Base-by-base conservation (phyloP, 2,329 filamentous ascomycete genomes). In the Penicillium vulpinum region DNA sequence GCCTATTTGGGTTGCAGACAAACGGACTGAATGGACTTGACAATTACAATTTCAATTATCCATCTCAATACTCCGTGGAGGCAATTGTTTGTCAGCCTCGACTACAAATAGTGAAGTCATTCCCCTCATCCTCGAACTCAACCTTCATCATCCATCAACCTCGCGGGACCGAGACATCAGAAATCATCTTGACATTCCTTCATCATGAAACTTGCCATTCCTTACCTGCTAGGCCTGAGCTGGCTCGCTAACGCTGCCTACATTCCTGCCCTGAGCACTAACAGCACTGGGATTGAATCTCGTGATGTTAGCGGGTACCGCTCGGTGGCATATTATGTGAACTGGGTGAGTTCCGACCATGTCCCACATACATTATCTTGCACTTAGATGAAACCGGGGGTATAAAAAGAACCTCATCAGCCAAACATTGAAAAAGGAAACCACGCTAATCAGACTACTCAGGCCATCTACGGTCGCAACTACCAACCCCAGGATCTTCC, bases 401-500 rank as follows among this genome's bases (percentile, higher is more conserved):
- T 33, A 33, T n/a, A n/a, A 2, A 35, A 15, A 35, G 10, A 2
- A 21, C 7, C 10, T 10, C 28, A 46, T 35, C 15, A 29, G 15
- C 24, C 7, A 21, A 24, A 39, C 21, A 33, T 26, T 9, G 5
- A 39, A 44, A 21, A 3, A 40, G 13, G n/a, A 31, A 31, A 15
- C 4, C 26, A 28, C 2, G 16, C 47, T 51, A 43, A 39, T 24
- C 15, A 46, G 29, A 52, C 6, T 43, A 26, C 46, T 43, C 35
- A 81, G 91, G 90, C 90, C 62, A 93, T 96, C 65, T 97, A 97
- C 74, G 91, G 81, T 38, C 86, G 92, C 54, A 88, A 93, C 67
- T 89, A 94, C 71, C 83, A 87, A n/a, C 92, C 92, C 0, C 89
- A 95, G 70, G 86, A 96, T 70, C 83, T 97, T 6, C 90, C 90